These are phyloP conservation scores for Berkeleyomyces basicola DNA, from an alignment of 2,329 filamentous ascomycete genomes.

Conservation along the genomic window DNA sequence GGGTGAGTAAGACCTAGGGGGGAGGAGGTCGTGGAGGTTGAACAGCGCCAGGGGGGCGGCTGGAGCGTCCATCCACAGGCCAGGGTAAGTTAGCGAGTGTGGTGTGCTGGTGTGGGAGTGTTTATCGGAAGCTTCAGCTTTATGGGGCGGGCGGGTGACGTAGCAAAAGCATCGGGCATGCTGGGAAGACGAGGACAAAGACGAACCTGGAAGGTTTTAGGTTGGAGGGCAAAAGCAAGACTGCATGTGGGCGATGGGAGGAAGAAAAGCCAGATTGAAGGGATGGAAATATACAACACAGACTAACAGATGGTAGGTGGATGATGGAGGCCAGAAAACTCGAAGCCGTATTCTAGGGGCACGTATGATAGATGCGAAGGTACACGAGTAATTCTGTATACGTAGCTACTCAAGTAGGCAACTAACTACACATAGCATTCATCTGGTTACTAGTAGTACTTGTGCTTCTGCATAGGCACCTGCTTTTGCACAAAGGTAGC, in stretches of 20 bases:
- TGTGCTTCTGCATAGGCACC: no score
- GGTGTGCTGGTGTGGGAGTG: neutral
- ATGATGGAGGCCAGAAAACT: no score
- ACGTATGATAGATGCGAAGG: neutral
- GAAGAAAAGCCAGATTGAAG: neutral
- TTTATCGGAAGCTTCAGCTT: neutral
- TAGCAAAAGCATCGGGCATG: neutral
- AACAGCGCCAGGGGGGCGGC: neutral
- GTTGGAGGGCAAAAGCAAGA: neutral
- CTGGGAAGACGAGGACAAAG: neutral
- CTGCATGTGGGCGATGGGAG: neutral
- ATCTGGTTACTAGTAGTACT: no score
- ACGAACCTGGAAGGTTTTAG: neutral
- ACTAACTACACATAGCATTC: no score
- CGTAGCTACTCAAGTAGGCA: no score
- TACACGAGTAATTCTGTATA: neutral
- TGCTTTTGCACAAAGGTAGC: neutral
- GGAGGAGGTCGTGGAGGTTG: neutral
- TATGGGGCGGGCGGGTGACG: neutral
- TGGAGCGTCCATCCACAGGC: neutral
- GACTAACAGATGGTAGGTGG: neutral
- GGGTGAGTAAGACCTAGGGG: neutral
- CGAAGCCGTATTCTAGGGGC: neutral
- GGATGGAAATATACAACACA: neutral
- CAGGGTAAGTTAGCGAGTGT: conserved; percentile 3